Evolutionary conservation across 371 early-diverging fungal genomes (phyloP).

Genomic region (Rhizopus microsporus): DNA sequence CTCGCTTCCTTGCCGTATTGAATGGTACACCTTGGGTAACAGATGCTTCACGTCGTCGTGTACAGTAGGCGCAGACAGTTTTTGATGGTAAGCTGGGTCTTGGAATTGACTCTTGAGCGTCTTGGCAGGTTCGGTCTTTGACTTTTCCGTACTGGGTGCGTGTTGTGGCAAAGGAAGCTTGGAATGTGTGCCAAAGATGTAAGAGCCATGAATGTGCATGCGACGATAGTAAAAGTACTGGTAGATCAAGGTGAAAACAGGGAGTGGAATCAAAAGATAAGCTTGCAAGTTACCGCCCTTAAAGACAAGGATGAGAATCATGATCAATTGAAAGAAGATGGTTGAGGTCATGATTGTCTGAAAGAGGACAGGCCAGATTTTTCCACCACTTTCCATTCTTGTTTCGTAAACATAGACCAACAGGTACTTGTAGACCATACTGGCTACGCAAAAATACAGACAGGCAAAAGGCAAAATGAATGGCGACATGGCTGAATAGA

Average conservation of each 20-base stretch:
- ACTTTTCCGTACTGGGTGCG: neutral
- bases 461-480: conserved; percentile 74
- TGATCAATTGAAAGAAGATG: conserved; percentile 68
- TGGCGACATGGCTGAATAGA: conserved; percentile 79
- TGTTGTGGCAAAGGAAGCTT: conserved; percentile 5
- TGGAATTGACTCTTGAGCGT: conserved; percentile 47
- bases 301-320: conserved; percentile 59
- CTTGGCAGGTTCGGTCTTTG: conserved; percentile 8
- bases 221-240: conserved; percentile 54
- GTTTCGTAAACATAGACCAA: conserved; percentile 72
- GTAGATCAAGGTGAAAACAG: conserved; percentile 57
- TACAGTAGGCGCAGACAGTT: conserved; percentile 50
- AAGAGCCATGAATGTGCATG: conserved; percentile 31
- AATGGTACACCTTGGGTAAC: conserved; percentile 45
- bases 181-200: conserved; percentile 27
- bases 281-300: conserved; percentile 46
- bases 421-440: conserved; percentile 76
- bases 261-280: conserved; percentile 57
- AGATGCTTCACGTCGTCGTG: conserved; percentile 55
- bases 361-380: conserved; percentile 75
- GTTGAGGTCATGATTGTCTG: conserved; percentile 64
- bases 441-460: conserved; percentile 67
- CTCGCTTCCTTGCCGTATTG: neutral
- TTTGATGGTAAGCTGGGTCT: conserved; percentile 48
- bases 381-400: conserved; percentile 71